phyloP scores from a whole-genome alignment of 352 stramenopile genomes.

The Aphanomyces euteiches region DNA sequence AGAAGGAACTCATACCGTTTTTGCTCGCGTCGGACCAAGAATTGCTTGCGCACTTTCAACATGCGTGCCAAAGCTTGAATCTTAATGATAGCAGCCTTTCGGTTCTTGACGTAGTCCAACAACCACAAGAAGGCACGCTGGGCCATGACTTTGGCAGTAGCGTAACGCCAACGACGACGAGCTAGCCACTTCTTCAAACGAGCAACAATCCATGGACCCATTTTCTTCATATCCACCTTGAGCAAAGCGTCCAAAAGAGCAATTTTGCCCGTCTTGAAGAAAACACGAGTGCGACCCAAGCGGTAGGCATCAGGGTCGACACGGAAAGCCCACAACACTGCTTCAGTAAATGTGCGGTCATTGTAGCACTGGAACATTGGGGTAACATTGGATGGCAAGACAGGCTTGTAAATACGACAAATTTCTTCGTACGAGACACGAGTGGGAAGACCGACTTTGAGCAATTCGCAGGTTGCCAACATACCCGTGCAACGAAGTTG shows the following conservation, averaged over 20 bases:
- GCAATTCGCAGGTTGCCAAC: conserved; percentile 85
- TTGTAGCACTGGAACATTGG: conserved; percentile 82
- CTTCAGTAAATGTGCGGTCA: conserved; percentile 81
- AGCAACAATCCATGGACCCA: conserved; percentile 81
- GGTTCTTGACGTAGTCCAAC: conserved; percentile 64
- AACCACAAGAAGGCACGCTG: conserved; percentile 81
- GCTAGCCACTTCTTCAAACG: conserved; percentile 82
- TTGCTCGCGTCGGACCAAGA: conserved; percentile 61
- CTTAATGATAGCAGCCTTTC: conserved; percentile 72
- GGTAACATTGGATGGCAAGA: conserved; percentile 64
- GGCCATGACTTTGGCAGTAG: conserved; percentile 75
- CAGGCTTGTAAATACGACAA: conserved; percentile 81
- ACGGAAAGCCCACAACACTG: conserved; percentile 88
- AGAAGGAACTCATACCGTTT: conserved; percentile 44
- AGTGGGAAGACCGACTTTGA: conserved; percentile 88
- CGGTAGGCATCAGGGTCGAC: conserved; percentile 82
- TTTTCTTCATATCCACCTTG: conserved; percentile 88
- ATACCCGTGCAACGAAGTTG: conserved; percentile 88
- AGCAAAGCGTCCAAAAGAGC: conserved; percentile 80
- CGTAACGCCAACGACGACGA: conserved; percentile 79
- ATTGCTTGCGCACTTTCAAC: conserved; percentile 80
- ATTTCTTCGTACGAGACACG: conserved; percentile 88
- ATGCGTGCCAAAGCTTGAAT: conserved; percentile 84
- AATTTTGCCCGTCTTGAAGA: conserved; percentile 91
- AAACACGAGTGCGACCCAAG: conserved; percentile 85